Base-by-base conservation (phyloP, 257 asterid genomes). In the Jacaranda mimosifolia region DNA sequence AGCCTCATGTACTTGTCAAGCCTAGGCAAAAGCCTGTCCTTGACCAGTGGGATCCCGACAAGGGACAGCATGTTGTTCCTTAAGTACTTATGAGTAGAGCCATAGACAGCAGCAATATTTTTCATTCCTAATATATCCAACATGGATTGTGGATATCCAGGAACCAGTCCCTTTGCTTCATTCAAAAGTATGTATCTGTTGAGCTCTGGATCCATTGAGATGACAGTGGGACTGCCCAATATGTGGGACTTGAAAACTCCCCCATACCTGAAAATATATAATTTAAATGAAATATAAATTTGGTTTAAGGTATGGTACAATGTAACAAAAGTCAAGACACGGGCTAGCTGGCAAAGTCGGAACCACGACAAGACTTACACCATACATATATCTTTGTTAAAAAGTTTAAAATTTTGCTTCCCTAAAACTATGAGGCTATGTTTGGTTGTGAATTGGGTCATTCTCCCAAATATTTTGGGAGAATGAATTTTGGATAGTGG, bases 121-220 rank as follows among this genome's bases (percentile, higher is more conserved):
- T 73, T 73, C 52, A 77, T 63, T 19, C 98, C 98, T 57, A 94
- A 57, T 46, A 94, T 91, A 75, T 94, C 96, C 78, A 92, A 12
- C 98, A 92, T 94, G 12, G 98, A 92, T 45, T 92, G 87, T 2
- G 98, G 98, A 78, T 94, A 94, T 9, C 98, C 98, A 5, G 98
- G 98, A 56, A 94, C 67, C 4, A 94, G 73, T 26, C 98, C 98
- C 74, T 89, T 90, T 4, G 88, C 80, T 76, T 94, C 98, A 70
- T 92, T 94, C 79, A 83, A 51, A 38, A 94, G 81, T 14, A 94
- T 89, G 84, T 86, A 92, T 67, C 91, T 80, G 58, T 94, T 94
- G 9, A 91, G 71, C 55, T 88, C 98, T 42, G 92, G 91, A 85
- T 94, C 98, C 97, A 87, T 88, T 71, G 98, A 91, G 40, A 94